Evolutionary conservation across 805 yeast genomes (phyloP).

Genomic region (Nakazawaea ernobii): DNA sequence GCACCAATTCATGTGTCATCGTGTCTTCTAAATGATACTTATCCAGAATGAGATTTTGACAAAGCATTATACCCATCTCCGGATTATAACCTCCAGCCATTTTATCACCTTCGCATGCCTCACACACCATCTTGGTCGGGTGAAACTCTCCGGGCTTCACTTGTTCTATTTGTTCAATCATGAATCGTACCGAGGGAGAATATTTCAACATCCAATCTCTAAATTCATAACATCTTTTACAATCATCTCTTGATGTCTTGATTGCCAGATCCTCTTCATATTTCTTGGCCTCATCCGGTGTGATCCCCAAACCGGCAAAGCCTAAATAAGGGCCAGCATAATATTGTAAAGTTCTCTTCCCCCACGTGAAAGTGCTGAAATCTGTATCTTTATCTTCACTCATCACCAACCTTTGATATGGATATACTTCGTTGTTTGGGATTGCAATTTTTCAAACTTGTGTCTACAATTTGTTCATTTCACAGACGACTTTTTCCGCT

Average conservation of each 20-base stretch:
- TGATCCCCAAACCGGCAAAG: conserved; percentile 47
- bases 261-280: conserved; percentile 51
- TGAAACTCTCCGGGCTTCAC: conserved; percentile 43
- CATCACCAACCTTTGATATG: background rate
- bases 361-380: conserved; percentile 56
- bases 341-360: conserved; percentile 69
- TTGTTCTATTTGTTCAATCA: conserved; percentile 77
- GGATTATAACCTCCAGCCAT: conserved; percentile 92
- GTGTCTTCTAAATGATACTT: conserved; percentile 87
- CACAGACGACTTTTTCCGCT: too few species aligned
- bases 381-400: background rate
- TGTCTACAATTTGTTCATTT: too few species aligned
- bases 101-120: conserved; percentile 72
- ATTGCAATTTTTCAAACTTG: background rate
- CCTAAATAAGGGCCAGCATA: conserved; percentile 31
- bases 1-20: conserved; percentile 86
- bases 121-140: conserved; percentile 62
- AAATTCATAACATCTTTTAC: conserved; percentile 66
- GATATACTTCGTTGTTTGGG: background rate
- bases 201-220: conserved; percentile 74
- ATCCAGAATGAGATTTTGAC: conserved; percentile 73
- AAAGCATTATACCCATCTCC: conserved; percentile 74
- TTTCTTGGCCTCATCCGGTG: conserved; percentile 41
- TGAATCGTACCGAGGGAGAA: conserved; percentile 81
- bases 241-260: conserved; percentile 44